Base-by-base conservation (phyloP, 768 basidiomycete genomes). In the Pilatotrama ljubarskyi region DNA sequence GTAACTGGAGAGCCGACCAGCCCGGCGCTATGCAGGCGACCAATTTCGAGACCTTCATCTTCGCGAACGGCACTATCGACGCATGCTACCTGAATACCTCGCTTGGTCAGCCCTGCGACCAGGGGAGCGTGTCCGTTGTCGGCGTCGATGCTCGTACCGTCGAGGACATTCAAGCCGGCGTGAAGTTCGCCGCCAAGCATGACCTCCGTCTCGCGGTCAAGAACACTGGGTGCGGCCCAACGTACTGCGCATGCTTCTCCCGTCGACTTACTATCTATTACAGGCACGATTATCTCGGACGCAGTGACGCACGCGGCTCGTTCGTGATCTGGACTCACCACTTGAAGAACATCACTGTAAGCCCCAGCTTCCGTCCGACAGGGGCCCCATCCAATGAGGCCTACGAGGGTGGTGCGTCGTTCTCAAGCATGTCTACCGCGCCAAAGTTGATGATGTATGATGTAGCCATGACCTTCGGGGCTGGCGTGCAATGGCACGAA, bases 11-110 rank as follows among this genome's bases (percentile, higher is more conserved):
- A 1, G 53, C 80, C 0, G 69, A 74, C 24, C 73, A 74, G 35
- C 65, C 79, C 14, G 80, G 80, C 0, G 71, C 77, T 1, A 71
- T 77, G 71, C 72, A 80, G 50, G 9, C 41, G 5, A 38, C 67
- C 6, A 75, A 76, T 36, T 74, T 59, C 35, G 76, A 73, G 66
- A 73, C 65, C 35, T 76, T 65, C 58, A 65, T 67, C 1, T 77
- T 72, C 14, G 61, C 44, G 13, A 81, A 80, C 64, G 80, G 77
- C 24, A 82, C 78, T 48, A 78, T 83, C 51, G 76, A 76, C 54
- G 76, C 73, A 0, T 86, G 84, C 75, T 83, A 81, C 26, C 58
- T 84, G 41, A 78, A 84, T 53, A 77, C 76, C 0, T 69, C 71
- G 0, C 63, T 77, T 1, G 76, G 76, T 0, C 41, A 70, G 17